phyloP scores from a whole-genome alignment of 2,329 filamentous ascomycete genomes.

The Diaporthe sp. region DNA sequence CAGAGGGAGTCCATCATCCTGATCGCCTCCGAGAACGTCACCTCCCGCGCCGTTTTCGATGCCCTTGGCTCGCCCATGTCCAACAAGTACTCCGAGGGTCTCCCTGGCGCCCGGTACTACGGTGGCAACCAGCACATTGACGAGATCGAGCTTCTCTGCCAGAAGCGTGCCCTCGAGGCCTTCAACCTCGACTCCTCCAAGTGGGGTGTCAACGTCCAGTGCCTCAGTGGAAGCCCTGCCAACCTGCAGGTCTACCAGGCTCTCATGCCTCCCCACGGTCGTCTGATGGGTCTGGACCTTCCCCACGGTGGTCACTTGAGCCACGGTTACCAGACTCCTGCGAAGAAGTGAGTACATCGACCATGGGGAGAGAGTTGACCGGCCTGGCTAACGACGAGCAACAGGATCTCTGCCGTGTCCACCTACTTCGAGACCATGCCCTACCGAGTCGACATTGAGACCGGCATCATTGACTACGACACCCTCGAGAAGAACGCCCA shows the following conservation, averaged over 20 bases:
- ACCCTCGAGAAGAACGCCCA: conserved; percentile 89
- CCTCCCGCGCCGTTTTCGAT: conserved; percentile 97
- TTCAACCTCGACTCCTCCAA: conserved; percentile 89
- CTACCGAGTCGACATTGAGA: conserved; percentile 90
- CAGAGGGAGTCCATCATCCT: conserved; percentile 99
- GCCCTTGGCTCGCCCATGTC: conserved; percentile 94
- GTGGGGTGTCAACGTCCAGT: conserved; percentile 99
- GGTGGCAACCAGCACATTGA: conserved; percentile 99
- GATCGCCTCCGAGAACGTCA: conserved; percentile 99
- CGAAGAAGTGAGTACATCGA: conserved; percentile 78
- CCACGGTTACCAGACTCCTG: conserved; percentile 97
- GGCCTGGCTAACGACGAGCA: background rate
- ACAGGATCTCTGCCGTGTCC: conserved; percentile 91
- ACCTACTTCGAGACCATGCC: conserved; percentile 99
- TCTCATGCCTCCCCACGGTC: conserved; percentile 94
- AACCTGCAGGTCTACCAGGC: conserved; percentile 99
- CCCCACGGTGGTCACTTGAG: conserved; percentile 95
- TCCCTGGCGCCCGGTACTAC: conserved; percentile 98
- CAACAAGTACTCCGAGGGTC: conserved; percentile 99
- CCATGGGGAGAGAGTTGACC: background rate
- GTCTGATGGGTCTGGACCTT: conserved; percentile 96
- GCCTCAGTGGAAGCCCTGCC: conserved; percentile 91
- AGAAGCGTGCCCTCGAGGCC: conserved; percentile 90
- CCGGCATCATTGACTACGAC: conserved; percentile 98
- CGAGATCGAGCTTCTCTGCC: conserved; percentile 94